phyloP scores from a whole-genome alignment of 2,329 filamentous ascomycete genomes.

The Trichoderma endophyticum region DNA sequence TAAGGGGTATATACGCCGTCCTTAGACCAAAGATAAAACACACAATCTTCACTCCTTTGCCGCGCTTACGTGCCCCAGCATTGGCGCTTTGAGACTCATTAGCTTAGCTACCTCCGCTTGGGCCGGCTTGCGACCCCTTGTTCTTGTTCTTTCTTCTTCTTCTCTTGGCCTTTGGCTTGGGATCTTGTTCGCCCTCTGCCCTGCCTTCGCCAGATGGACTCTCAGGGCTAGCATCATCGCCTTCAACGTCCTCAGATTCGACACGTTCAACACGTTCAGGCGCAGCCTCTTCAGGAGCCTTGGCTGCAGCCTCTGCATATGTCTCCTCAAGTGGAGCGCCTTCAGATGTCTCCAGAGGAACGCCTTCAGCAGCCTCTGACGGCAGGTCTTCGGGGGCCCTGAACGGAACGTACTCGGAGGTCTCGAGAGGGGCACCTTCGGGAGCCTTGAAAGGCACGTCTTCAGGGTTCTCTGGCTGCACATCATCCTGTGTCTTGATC shows the following conservation, averaged over 20 bases:
- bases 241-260: slow-evolving; percentile 1
- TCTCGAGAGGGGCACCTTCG: not conserved
- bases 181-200: slow-evolving; percentile 5
- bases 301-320: not conserved
- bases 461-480: not conserved
- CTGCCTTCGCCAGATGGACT: not conserved
- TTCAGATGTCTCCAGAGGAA: not conserved
- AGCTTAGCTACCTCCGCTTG: slow-evolving; percentile 15
- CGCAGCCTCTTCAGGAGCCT: not conserved
- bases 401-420: not conserved
- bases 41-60: slow-evolving; percentile 9
- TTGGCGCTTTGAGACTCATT: not conserved
- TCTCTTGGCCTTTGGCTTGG: slow-evolving; percentile 20
- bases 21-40: slow-evolving; percentile 12
- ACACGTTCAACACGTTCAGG: slow-evolving; percentile 1
- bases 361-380: not conserved
- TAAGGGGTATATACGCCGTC: slow-evolving; percentile 1
- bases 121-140: slow-evolving; percentile 16
- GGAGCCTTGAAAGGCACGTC: not conserved
- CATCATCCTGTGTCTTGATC: not conserved
- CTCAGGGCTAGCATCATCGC: not conserved
- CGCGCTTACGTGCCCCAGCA: not conserved
- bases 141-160: slow-evolving; percentile 21
- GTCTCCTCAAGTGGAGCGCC: not conserved
- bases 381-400: not conserved